phyloP scores from a whole-genome alignment of 2,329 filamentous ascomycete species.

The Exophiala oligosperma region DNA sequence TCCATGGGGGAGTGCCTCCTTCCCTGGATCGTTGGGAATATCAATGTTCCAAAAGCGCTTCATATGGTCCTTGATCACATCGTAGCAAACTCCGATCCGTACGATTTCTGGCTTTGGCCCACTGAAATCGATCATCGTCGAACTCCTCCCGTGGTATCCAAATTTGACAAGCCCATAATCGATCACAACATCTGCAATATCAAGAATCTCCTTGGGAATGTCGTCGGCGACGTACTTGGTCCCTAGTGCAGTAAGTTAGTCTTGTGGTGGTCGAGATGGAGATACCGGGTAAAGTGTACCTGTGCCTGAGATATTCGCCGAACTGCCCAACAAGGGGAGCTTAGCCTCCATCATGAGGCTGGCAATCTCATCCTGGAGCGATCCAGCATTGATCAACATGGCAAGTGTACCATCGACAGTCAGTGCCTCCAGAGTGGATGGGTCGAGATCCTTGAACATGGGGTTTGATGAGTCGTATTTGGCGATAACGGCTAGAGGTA shows the following conservation, averaged over 20 bases:
- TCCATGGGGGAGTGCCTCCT: constrained; percentile 18
- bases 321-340: constrained; percentile 32
- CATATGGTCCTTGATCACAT: constrained; percentile 32
- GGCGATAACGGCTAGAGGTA: constrained; percentile 32
- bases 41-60: constrained; percentile 25
- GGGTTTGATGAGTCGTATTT: constrained; percentile 30
- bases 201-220: constrained; percentile 33
- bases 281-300: constrained; percentile 9
- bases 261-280: no score
- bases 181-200: constrained; percentile 34
- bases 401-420: constrained; percentile 30
- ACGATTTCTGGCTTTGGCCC: constrained; percentile 29
- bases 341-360: constrained; percentile 27
- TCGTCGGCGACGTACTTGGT: constrained; percentile 33
- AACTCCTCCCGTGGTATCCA: constrained; percentile 29
- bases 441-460: constrained; percentile 25
- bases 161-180: constrained; percentile 35
- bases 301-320: constrained; percentile 35
- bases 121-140: constrained; percentile 35
- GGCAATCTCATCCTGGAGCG: constrained; percentile 32
- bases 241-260: constrained; percentile 13
- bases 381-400: constrained; percentile 33
- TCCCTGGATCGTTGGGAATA: constrained; percentile 27
- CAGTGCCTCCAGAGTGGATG: constrained; percentile 19
- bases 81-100: constrained; percentile 34